Percentiles rank a stretch among this genome's conserved stretches.
phyloP scores from a whole-genome alignment of 2,329 filamentous ascomycete genomes.

The Ophiosphaerella narmari region DNA sequence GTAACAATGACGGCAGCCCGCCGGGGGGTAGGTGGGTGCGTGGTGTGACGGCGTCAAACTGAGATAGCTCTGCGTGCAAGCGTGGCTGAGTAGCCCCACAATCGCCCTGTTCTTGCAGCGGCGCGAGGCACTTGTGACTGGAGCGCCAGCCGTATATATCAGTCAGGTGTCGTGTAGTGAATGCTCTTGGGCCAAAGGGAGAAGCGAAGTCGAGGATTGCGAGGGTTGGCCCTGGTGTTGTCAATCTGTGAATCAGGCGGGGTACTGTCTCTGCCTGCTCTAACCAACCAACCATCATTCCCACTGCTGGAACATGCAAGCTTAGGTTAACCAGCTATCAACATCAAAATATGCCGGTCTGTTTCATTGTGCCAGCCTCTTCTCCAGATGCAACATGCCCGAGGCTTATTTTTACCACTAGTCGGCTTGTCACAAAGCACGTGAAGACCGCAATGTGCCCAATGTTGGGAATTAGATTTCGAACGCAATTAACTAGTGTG shows the following conservation, averaged over 20 bases:
- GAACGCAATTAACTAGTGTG: constrained; percentile 21
- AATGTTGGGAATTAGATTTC: too few relatives aligned
- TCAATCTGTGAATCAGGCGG: constrained; percentile 9
- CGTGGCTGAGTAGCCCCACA: constrained; percentile 32
- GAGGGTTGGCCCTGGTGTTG: constrained; percentile 13
- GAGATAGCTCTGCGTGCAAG: constrained; percentile 27
- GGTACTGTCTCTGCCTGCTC: constrained; percentile 1
- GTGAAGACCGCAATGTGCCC: too few relatives aligned
- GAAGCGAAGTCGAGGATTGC: constrained; percentile 4
- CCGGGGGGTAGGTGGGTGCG: constrained; percentile 1
- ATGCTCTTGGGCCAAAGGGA: constrained; percentile 4
- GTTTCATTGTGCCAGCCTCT: too few relatives aligned
- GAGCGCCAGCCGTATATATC: constrained; percentile 1
- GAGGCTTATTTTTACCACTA: constrained; percentile 13
- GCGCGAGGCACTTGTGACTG: constrained; percentile 16
- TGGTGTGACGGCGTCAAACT: constrained; percentile 31
- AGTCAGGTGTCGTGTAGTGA: background rate
- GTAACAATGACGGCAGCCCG: constrained; percentile 23
- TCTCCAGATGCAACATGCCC: constrained; percentile 1
- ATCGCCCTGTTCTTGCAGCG: constrained; percentile 23
- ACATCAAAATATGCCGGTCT: too few relatives aligned
- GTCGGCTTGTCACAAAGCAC: background rate
- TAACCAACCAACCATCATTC: too few relatives aligned
- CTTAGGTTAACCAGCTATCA: too few relatives aligned
- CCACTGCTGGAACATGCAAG: too few relatives aligned